phyloP scores from a whole-genome alignment of 31 red algal genomes.

The Odonthalia washingtoniensis region DNA sequence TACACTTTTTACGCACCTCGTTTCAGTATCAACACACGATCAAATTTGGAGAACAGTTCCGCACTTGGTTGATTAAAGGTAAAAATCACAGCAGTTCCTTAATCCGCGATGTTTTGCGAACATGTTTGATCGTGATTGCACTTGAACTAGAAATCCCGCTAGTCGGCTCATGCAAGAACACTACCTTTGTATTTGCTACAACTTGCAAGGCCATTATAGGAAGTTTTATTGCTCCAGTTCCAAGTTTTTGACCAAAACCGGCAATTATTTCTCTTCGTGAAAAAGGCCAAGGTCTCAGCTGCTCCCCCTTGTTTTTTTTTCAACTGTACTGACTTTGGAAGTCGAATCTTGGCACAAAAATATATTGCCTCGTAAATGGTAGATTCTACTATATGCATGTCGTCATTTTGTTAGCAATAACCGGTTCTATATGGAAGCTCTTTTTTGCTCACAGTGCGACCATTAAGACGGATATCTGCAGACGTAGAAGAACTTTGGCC shows the following conservation, averaged over 20 bases:
- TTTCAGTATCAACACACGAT: slow-evolving; percentile 77
- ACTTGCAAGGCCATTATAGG: slow-evolving; percentile 89
- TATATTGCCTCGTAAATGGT: slow-evolving; percentile 81
- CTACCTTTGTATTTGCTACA: slow-evolving; percentile 67
- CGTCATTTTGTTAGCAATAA: slow-evolving; percentile 92
- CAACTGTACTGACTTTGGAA: slow-evolving; percentile 58
- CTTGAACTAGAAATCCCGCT: slow-evolving; percentile 80
- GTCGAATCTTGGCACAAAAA: slow-evolving; percentile 83
- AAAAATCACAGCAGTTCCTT: slow-evolving; percentile 75
- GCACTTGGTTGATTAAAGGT: slow-evolving; percentile 87
- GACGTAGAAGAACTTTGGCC: slow-evolving; percentile 42
- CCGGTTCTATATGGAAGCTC: slow-evolving; percentile 57
- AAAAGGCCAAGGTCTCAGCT: slow-evolving; percentile 70
- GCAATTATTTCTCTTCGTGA: slow-evolving; percentile 51
- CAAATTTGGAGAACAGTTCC: slow-evolving; percentile 81
- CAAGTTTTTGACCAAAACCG: slow-evolving; percentile 69
- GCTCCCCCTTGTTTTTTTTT: slow-evolving; percentile 50
- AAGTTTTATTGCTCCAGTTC: slow-evolving; percentile 60
- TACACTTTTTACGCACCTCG: slow-evolving; percentile 78
- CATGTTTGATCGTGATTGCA: slow-evolving; percentile 54
- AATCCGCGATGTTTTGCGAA: slow-evolving; percentile 77
- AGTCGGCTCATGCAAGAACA: slow-evolving; percentile 88
- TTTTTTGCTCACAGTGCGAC: slow-evolving; percentile 38
- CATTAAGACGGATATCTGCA: slow-evolving; percentile 83
- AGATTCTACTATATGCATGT: slow-evolving; percentile 83